Evolutionary conservation across 2,329 filamentous ascomycete genomes (phyloP).

Genomic region (Achaetomium macrosporum): DNA sequence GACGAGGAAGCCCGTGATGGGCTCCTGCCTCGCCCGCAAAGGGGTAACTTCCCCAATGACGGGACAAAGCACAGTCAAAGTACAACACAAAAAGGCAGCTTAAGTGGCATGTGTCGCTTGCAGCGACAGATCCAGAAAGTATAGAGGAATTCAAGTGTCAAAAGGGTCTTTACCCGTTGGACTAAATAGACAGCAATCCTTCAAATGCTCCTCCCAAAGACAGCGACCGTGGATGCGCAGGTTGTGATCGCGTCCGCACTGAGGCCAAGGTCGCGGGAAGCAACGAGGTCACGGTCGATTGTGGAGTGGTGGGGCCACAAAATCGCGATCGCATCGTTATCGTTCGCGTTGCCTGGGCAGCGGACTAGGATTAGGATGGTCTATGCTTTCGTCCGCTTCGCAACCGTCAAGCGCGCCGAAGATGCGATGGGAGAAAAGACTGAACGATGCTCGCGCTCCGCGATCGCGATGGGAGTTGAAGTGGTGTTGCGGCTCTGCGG

Average conservation of each 20-base stretch:
- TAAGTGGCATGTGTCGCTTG: conserved; percentile 3
- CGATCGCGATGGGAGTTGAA: conserved; percentile 6
- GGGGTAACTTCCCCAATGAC: conserved; percentile 4
- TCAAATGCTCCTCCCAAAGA: conserved; percentile 1
- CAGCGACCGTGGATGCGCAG: not conserved
- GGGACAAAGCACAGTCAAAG: not conserved
- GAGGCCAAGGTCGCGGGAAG: not conserved
- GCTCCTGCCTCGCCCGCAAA: conserved; percentile 1
- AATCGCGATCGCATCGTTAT: conserved; percentile 15
- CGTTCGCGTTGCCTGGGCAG: conserved; percentile 8
- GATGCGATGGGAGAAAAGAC: not conserved
- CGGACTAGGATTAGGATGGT: not conserved
- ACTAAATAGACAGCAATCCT: conserved; percentile 1
- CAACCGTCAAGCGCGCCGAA: not conserved
- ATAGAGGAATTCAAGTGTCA: conserved; percentile 2
- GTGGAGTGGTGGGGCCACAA: conserved; percentile 8
- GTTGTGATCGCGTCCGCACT: not conserved
- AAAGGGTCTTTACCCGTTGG: conserved; percentile 13
- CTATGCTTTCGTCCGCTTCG: not conserved
- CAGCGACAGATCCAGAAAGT: conserved; percentile 1
- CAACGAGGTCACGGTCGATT: conserved; percentile 6
- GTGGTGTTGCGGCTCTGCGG: conserved; percentile 22
- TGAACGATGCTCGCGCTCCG: not conserved
- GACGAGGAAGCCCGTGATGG: too few relatives aligned
- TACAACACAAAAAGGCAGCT: not conserved